Base-by-base conservation (phyloP, 1,139 yeast genomes). In the Debaryomyces fabryi region DNA sequence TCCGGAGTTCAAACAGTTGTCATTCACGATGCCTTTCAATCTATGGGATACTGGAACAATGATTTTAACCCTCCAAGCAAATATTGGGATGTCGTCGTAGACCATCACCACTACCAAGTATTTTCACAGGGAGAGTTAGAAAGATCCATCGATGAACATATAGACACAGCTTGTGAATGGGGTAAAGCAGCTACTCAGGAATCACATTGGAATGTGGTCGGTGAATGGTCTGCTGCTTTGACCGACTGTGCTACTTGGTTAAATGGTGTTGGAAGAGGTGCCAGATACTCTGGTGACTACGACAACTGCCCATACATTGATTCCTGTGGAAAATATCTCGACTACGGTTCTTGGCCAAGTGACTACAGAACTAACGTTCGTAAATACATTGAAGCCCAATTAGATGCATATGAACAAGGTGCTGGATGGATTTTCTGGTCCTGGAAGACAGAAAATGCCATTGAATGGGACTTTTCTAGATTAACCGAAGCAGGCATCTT, bases 141-240 rank as follows among this genome's bases (percentile, higher is more conserved):
- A 41, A 69, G 82, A 57, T 50, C 69, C 46, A 75, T 86, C 52
- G 86, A 82, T 51, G 80, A 83, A 27, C 96, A 88, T 59, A 62
- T 92, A 45, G 54, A 67, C 9, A 69, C 71, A 45, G 92, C 89
- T 7, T 88, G 96, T 66, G 56, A 63, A 20, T 81, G 81, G 76
- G 96, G 93, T 45, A 50, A 64, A 33, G 69, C 68, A 42, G 71
- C 82, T 39, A 55, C 60, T 39, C 53, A 65, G 36, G 96, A 89
- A 64, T 63, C 69, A 59, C 86, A 86, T 67, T 87, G 96, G 89
- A 80, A 82, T 49, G 80, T 92, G 29, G 78, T 82, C 49, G 98
- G 98, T 52, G 99, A 93, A 74, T 93, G 93, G 87, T 79, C 95
- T 27, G 97, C 95, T 16, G 97, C 98, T 1, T 75, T 92, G 57